phyloP scores from a whole-genome alignment of 345 rosid species.

The Camelina hispida region DNA sequence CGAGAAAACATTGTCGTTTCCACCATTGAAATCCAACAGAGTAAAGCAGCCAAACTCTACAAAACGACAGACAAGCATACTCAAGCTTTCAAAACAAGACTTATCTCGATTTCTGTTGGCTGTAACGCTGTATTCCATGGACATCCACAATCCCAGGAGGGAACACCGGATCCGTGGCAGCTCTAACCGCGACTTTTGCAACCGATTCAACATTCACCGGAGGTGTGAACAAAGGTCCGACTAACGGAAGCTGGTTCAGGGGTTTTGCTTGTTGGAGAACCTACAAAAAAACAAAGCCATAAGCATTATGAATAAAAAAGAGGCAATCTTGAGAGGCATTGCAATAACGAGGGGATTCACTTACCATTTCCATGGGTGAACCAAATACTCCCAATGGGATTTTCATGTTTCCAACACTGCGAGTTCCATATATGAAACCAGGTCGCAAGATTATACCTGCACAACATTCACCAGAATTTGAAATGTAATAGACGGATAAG shows the following conservation, averaged over 20 bases:
- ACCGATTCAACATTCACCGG: constrained; percentile 58
- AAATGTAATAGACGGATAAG: background rate
- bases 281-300: constrained; percentile 40
- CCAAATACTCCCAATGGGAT: constrained; percentile 86
- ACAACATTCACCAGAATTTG: constrained; percentile 21
- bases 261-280: constrained; percentile 70
- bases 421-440: constrained; percentile 95
- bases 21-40: constrained; percentile 22
- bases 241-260: constrained; percentile 62
- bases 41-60: constrained; percentile 28
- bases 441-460: constrained; percentile 93
- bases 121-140: constrained; percentile 64
- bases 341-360: background rate
- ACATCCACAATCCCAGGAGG: constrained; percentile 70
- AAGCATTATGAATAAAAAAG: background rate
- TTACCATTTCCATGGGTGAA: constrained; percentile 92
- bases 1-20: constrained; percentile 19
- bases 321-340: background rate
- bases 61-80: constrained; percentile 21
- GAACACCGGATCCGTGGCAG: constrained; percentile 66
- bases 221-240: constrained; percentile 58
- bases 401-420: constrained; percentile 76
- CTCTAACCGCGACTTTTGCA: constrained; percentile 54
- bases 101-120: constrained; percentile 57
- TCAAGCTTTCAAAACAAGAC: constrained; percentile 20